These are phyloP conservation scores for Diphasiastrum complanatum DNA, from an alignment of 83 land plant species.

Conservation along the genomic window DNA sequence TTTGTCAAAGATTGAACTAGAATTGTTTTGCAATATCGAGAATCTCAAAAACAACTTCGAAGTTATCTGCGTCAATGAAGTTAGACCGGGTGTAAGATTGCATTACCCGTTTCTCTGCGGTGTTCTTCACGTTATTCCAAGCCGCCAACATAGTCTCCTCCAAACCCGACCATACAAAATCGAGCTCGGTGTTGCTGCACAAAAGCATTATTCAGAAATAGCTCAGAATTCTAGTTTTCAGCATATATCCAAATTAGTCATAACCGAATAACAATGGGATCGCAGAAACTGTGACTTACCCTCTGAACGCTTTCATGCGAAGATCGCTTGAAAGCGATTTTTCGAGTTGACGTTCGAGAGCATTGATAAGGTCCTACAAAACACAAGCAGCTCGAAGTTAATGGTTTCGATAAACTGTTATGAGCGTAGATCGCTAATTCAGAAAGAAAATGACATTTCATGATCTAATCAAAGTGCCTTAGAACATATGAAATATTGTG, in stretches of 20 bases:
- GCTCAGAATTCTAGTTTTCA: no score
- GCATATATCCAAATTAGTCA: background rate
- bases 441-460: no score
- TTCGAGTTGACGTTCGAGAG: slow-evolving; percentile 1
- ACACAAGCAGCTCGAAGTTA: no score
- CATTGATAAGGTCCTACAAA: slow-evolving; percentile 4
- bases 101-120: slow-evolving; percentile 4
- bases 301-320: background rate
- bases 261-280: background rate
- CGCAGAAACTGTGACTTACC: background rate
- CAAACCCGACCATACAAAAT: slow-evolving; percentile 8
- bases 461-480: no score
- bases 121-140: slow-evolving; percentile 9
- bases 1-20: no score
- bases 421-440: no score
- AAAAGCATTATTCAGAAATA: background rate
- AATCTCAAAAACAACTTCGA: background rate
- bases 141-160: slow-evolving; percentile 8
- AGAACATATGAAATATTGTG: no score
- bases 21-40: background rate
- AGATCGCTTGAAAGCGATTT: background rate
- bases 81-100: background rate
- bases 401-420: no score
- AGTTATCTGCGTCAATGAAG: background rate
- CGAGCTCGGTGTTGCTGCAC: slow-evolving; percentile 10